Percentiles rank a stretch among this genome's conserved stretches.
Evolutionary conservation across 331 rosid genomes (phyloP).

Genomic region (Acacia pycnantha): DNA sequence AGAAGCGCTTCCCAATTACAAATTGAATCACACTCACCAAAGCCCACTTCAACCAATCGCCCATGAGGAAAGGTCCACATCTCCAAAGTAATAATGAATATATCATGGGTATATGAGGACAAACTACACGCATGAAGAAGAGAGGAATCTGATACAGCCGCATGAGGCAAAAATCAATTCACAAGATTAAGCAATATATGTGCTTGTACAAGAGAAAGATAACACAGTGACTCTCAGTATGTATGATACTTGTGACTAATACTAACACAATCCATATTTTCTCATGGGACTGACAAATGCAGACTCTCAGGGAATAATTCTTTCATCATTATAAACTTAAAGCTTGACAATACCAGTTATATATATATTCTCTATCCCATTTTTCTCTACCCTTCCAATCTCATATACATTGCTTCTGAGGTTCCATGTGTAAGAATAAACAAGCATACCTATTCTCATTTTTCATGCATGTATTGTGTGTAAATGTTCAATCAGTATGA

Average conservation of each 20-base stretch:
- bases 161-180: slow-evolving; percentile 23
- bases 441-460: not conserved
- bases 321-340: not conserved
- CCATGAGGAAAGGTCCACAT: slow-evolving; percentile 89
- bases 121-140: slow-evolving; percentile 69
- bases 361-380: not conserved
- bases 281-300: not conserved
- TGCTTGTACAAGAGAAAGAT: not conserved
- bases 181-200: not conserved
- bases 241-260: slow-evolving; percentile 5
- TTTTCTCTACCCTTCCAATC: not conserved
- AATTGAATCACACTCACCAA: slow-evolving; percentile 81
- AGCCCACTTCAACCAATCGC: slow-evolving; percentile 91
- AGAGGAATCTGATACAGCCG: slow-evolving; percentile 60
- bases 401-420: not conserved
- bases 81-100: slow-evolving; percentile 74
- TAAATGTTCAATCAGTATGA: not conserved
- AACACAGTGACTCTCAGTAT: not conserved
- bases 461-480: not conserved
- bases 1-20: slow-evolving; percentile 85
- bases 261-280: not conserved
- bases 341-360: not conserved
- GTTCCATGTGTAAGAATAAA: not conserved
- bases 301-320: not conserved
- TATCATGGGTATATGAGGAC: slow-evolving; percentile 75